Evolutionary conservation across 495 filamentous ascomycete genomes (phyloP).

Genomic region (Penicillium salamii): DNA sequence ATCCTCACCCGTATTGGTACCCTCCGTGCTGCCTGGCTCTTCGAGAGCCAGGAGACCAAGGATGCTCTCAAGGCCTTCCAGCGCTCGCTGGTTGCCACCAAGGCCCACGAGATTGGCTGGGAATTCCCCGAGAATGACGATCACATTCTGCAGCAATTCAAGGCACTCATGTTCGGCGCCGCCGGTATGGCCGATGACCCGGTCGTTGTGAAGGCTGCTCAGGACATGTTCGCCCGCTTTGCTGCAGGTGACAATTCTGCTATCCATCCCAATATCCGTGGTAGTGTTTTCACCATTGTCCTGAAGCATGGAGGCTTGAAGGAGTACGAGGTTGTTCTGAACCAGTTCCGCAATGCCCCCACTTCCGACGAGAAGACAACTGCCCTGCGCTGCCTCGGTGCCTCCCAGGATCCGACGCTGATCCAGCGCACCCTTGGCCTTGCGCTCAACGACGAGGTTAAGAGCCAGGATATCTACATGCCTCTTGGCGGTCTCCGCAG

Average conservation of each 20-base stretch:
- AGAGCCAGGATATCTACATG: conserved; percentile 95
- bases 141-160: conserved; percentile 86
- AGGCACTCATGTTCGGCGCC: conserved; percentile 60
- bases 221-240: conserved; percentile 64
- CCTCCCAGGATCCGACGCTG: conserved; percentile 71
- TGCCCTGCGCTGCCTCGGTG: conserved; percentile 82
- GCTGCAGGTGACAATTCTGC: conserved; percentile 54
- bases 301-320: conserved; percentile 60
- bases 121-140: conserved; percentile 76
- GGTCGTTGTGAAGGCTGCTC: conserved; percentile 54
- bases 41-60: conserved; percentile 70
- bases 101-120: conserved; percentile 87
- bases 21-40: conserved; percentile 82
- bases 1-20: conserved; percentile 71
- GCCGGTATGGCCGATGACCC: conserved; percentile 61
- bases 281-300: conserved; percentile 60
- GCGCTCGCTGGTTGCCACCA: conserved; percentile 66
- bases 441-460: conserved; percentile 77
- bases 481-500: conserved; percentile 74
- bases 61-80: conserved; percentile 81
- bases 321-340: conserved; percentile 68
- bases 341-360: conserved; percentile 80
- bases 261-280: conserved; percentile 66
- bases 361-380: conserved; percentile 94
- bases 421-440: conserved; percentile 77